Percentiles rank a stretch among this genome's conserved stretches.
phyloP scores from a whole-genome alignment of 2,329 filamentous ascomycete genomes.

The Trichoderma sp. region DNA sequence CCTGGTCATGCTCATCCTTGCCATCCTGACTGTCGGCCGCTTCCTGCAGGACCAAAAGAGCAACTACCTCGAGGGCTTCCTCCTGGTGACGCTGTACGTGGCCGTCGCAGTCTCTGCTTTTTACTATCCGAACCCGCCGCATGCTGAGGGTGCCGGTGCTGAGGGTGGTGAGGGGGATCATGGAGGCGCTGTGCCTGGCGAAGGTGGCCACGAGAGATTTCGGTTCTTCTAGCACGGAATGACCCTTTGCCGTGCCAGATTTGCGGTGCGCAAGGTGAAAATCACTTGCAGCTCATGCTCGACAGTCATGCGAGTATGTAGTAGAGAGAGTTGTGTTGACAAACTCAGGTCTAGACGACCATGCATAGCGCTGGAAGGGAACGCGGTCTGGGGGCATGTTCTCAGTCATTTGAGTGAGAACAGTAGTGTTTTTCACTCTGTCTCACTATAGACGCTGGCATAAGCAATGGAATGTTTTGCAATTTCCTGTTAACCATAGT shows the following conservation, averaged over 20 bases:
- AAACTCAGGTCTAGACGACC: background rate
- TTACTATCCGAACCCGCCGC: constrained; percentile 55
- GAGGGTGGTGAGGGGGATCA: constrained; percentile 17
- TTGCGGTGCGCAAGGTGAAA: background rate
- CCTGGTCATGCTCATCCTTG: constrained; percentile 71
- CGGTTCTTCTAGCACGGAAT: background rate
- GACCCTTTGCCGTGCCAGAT: background rate
- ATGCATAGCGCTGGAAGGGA: background rate
- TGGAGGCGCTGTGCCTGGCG: background rate
- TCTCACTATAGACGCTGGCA: background rate
- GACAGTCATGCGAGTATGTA: background rate
- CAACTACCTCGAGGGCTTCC: constrained; percentile 73
- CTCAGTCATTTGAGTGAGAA: background rate
- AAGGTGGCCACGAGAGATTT: background rate
- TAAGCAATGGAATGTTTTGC: background rate
- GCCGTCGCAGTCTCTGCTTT: constrained; percentile 62
- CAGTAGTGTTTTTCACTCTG: background rate
- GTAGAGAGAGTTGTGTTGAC: background rate
- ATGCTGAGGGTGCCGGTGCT: constrained; percentile 22
- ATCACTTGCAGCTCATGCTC: background rate
- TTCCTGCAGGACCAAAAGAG: constrained; percentile 74
- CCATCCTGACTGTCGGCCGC: constrained; percentile 73
- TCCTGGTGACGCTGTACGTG: constrained; percentile 57
- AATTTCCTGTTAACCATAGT: background rate
- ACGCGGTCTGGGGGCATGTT: background rate